Percentiles rank a stretch among this genome's conserved stretches.
phyloP scores from a whole-genome alignment of 2,329 filamentous ascomycete genomes.

The Monosporascus sp. region DNA sequence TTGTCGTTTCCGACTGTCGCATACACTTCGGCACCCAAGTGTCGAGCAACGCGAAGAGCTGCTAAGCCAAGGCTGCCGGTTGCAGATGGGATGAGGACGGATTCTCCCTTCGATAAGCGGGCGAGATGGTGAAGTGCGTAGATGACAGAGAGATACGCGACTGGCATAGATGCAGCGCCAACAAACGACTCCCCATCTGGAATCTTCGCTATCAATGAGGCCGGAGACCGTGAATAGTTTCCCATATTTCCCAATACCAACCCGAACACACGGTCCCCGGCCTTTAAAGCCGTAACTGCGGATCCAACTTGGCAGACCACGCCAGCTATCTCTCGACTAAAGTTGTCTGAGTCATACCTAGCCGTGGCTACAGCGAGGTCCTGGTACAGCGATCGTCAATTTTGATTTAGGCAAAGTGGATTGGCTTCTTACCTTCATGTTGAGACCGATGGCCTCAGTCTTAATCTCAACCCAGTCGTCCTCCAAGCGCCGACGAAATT shows the following conservation, averaged over 20 bases:
- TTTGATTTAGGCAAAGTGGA: not conserved
- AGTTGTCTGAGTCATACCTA: slow-evolving; percentile 5
- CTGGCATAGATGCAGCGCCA: slow-evolving; percentile 4
- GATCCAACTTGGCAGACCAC: slow-evolving; percentile 3
- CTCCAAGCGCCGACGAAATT: not conserved
- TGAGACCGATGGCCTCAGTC: slow-evolving; percentile 8
- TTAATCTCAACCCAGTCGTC: slow-evolving; percentile 6
- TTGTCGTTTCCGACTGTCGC: not conserved
- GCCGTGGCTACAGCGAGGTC: slow-evolving; percentile 7
- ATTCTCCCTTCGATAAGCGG: not conserved
- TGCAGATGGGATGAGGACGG: slow-evolving; percentile 1
- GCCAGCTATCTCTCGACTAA: slow-evolving; percentile 5
- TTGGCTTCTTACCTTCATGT: slow-evolving; percentile 6
- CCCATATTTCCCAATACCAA: slow-evolving; percentile 7
- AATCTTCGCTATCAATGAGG: slow-evolving; percentile 1
- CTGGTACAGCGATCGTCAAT: not conserved
- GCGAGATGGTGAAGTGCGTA: slow-evolving; percentile 3
- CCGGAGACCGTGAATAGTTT: slow-evolving; percentile 5
- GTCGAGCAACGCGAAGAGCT: not conserved
- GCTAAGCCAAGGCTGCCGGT: slow-evolving; percentile 1
- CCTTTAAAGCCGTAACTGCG: slow-evolving; percentile 3
- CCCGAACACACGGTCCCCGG: slow-evolving; percentile 9
- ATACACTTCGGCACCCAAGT: not conserved
- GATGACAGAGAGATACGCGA: slow-evolving; percentile 6
- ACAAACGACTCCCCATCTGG: slow-evolving; percentile 1